Percentiles rank a stretch among this genome's conserved stretches.
These are phyloP conservation scores for Xanthoconium stramineum DNA, from an alignment of 768 basidiomycete species.

Conservation along the genomic window DNA sequence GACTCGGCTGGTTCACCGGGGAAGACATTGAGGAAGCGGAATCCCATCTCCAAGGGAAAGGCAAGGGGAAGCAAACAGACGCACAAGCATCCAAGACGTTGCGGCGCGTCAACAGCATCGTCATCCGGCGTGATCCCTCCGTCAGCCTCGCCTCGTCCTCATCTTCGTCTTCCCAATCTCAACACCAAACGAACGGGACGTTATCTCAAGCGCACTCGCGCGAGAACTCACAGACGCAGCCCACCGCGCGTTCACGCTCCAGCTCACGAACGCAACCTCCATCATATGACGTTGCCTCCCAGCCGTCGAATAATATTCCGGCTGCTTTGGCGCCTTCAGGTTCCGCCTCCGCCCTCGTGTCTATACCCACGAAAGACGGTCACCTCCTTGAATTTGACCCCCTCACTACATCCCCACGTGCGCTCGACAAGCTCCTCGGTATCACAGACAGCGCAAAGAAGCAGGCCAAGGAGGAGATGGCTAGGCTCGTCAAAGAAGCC, in stretches of 20 bases:
- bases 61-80: slow-evolving; percentile 22
- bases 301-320: not conserved
- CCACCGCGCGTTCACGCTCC: slow-evolving; percentile 38
- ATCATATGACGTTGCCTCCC: not conserved
- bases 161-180: slow-evolving; percentile 22
- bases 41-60: slow-evolving; percentile 15
- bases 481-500: slow-evolving; percentile 64
- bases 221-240: slow-evolving; percentile 50
- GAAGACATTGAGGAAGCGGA: slow-evolving; percentile 29
- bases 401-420: slow-evolving; percentile 63
- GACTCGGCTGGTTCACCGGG: slow-evolving; percentile 53
- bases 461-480: slow-evolving; percentile 75
- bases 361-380: slow-evolving; percentile 79
- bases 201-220: slow-evolving; percentile 38
- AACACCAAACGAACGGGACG: slow-evolving; percentile 19
- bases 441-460: slow-evolving; percentile 82
- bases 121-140: slow-evolving; percentile 58
- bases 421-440: slow-evolving; percentile 73
- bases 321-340: slow-evolving; percentile 2
- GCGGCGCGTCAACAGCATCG: slow-evolving; percentile 55
- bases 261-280: slow-evolving; percentile 33
- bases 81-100: slow-evolving; percentile 11
- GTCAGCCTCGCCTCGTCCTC: slow-evolving; percentile 35
- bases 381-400: slow-evolving; percentile 86
- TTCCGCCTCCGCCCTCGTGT: slow-evolving; percentile 57